Evolutionary conservation across 495 filamentous ascomycete genomes (phyloP).

Genomic region (Diplogelasinospora grovesii): DNA sequence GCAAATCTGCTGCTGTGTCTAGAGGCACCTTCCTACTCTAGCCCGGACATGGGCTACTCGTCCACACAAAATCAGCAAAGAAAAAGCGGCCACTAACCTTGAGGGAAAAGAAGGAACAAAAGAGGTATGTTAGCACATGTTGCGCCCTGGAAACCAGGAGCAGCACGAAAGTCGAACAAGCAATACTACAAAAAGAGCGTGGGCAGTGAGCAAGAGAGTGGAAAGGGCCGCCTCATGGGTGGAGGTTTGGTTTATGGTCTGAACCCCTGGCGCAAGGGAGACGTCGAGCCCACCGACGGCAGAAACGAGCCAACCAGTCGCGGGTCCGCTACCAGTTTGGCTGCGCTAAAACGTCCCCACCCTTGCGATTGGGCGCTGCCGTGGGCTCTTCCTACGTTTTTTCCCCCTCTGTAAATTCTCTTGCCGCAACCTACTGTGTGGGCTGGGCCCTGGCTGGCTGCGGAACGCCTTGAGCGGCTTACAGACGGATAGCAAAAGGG

Average conservation of each 20-base stretch:
- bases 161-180: constrained; percentile 23
- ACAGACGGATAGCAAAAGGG: too few relatives aligned
- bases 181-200: constrained; percentile 32
- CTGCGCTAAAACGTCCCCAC: constrained; percentile 23
- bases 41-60: too few relatives aligned
- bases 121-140: constrained; percentile 28
- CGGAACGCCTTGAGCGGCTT: too few relatives aligned
- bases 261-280: constrained; percentile 14
- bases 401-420: not conserved
- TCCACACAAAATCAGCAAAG: too few relatives aligned
- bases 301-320: constrained; percentile 15
- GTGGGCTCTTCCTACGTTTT: constrained; percentile 12
- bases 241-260: constrained; percentile 28
- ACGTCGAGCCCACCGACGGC: constrained; percentile 11
- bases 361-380: constrained; percentile 26
- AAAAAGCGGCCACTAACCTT: constrained; percentile 18
- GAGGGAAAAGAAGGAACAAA: constrained; percentile 7
- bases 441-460: too few relatives aligned
- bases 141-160: constrained; percentile 35
- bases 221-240: constrained; percentile 29
- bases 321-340: constrained; percentile 17
- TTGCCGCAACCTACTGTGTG: constrained; percentile 1
- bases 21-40: too few relatives aligned
- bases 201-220: constrained; percentile 22
- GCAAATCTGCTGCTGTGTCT: too few relatives aligned